Percentiles rank a stretch among this genome's conserved stretches.
Evolutionary conservation across 2,329 filamentous ascomycete species (phyloP).

Genomic region (Penicillium polonicum): DNA sequence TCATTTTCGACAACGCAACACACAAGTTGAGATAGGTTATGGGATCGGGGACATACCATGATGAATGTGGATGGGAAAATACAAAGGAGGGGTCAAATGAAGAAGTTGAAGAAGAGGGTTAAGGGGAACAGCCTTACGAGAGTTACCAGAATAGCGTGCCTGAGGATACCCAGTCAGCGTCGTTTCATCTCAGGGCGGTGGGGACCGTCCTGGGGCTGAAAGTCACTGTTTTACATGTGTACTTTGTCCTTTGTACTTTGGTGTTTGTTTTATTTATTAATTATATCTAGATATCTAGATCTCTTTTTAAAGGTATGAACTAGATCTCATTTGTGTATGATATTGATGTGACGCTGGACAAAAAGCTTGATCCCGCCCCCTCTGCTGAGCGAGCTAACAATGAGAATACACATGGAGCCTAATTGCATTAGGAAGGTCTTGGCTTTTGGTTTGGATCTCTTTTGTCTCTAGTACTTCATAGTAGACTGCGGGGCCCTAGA

Average conservation of each 20-base stretch:
- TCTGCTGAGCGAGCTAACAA: not conserved
- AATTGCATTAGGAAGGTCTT: conserved; percentile 2
- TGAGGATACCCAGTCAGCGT: conserved; percentile 20
- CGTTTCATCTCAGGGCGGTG: conserved; percentile 17
- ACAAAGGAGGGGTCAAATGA: conserved; percentile 12
- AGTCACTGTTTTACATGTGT: not conserved
- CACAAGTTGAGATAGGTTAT: not conserved
- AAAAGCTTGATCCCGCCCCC: not conserved
- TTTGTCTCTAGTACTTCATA: not conserved
- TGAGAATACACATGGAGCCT: not conserved
- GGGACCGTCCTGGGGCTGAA: conserved; percentile 6
- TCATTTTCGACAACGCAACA: conserved; percentile 14
- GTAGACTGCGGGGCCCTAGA: not conserved
- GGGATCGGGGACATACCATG: conserved; percentile 31
- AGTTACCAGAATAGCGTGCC: conserved; percentile 19
- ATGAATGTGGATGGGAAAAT: conserved; percentile 22
- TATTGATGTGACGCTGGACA: not conserved
- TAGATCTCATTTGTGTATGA: not conserved
- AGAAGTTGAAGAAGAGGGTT: conserved; percentile 21
- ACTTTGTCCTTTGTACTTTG: not conserved
- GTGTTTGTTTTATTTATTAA: not conserved
- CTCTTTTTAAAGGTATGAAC: not conserved
- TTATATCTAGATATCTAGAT: not conserved
- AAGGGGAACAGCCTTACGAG: conserved; percentile 27
- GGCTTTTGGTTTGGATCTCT: not conserved